phyloP scores from a whole-genome alignment of 78 protist genomes.

The Isochrysis galbana region DNA sequence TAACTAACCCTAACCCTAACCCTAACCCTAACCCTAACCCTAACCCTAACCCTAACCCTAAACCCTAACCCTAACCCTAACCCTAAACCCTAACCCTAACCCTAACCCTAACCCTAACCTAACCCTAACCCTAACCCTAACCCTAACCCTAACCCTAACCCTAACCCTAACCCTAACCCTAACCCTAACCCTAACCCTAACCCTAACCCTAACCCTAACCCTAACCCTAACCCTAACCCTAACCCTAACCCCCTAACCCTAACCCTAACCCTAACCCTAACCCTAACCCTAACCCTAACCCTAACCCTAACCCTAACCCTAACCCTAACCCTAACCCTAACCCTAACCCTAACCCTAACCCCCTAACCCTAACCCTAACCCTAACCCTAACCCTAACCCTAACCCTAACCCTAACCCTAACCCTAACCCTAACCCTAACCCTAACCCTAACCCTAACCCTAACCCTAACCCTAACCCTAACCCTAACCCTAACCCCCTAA shows the following conservation, averaged over 20 bases:
- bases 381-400: conserved; percentile 49
- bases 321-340: conserved; percentile 49
- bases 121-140: conserved; percentile 24
- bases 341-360: too few relatives aligned
- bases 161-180: conserved; percentile 21
- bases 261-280: conserved; percentile 25
- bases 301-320: conserved; percentile 49
- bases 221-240: conserved; percentile 22
- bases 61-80: conserved; percentile 49
- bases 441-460: conserved; percentile 49
- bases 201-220: conserved; percentile 31
- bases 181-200: conserved; percentile 25
- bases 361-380: conserved; percentile 50
- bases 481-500: too few relatives aligned
- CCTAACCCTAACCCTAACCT: too few relatives aligned
- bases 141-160: conserved; percentile 31
- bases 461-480: conserved; percentile 49
- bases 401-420: conserved; percentile 49
- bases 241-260: conserved; percentile 23
- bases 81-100: conserved; percentile 50
- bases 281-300: conserved; percentile 50
- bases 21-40: conserved; percentile 23
- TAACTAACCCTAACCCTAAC: conserved; percentile 18
- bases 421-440: conserved; percentile 50
- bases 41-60: conserved; percentile 41